Base-by-base conservation (phyloP, 768 basidiomycete genomes). In the Gloeopeniophorella convolvens region DNA sequence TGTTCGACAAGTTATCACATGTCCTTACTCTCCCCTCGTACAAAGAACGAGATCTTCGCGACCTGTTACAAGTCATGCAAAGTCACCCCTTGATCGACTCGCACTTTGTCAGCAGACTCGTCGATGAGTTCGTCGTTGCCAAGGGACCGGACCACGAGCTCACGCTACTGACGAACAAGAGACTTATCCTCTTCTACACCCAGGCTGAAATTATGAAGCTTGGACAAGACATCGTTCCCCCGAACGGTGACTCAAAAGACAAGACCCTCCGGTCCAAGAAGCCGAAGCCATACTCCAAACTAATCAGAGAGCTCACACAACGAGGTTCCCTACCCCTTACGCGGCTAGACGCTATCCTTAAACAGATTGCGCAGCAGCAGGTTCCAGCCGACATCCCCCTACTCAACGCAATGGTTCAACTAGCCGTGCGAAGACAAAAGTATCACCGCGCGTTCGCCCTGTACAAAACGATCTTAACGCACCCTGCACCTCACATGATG, bases 361-460 rank as follows among this genome's bases (percentile, higher is more conserved):
- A 62, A 4, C 62, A 66, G 37, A 75, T 77, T 70, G 58, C 61
- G 41, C 59, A 65, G 16, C 64, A 68, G 1, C 67, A 67, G 3
- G 63, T 74, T 11, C 34, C 60, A 2, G 70, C 72, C 0, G 66
- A 75, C 45, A 63, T 69, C 8, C 57, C 58, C 32, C 55, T 79
- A n/a, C 72, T 79, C 64, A 79, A 80, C 48, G 52, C 70, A 7
- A 68, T 82, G 53, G 70, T 81, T 12, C 63, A 69, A 5, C 62
- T 64, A 13, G 70, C 75, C 47, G 57, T 68, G 31, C 59, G 67
- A 11, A 60, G 60, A 1, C 48, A 61, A 11, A 65, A 66, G 5
- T 62, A 68, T 41, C 57, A 55, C 4, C 64, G 66, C 15, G 73
- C 71, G 5, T 74, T 78, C 51, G 57, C 65, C 3, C 62, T 78